Evolutionary conservation across 2,329 filamentous ascomycete species (phyloP), one percentile per base, ranked within the genome.

Genomic region (Epichloe aotearoae): DNA sequence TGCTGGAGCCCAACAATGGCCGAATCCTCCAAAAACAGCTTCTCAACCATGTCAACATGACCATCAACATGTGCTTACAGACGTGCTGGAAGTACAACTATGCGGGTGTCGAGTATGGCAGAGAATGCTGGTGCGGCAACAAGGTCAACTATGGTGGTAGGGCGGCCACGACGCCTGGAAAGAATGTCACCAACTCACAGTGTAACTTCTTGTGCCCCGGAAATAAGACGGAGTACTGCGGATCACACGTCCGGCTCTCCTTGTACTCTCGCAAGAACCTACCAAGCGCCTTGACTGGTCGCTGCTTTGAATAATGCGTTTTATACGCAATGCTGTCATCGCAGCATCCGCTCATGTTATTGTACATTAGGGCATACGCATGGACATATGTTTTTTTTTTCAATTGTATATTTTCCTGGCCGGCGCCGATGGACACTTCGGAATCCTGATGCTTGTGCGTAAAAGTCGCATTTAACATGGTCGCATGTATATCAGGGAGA

Each of bases 61-160:
- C 64, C 0, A 56, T 68, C 12, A 58, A 64, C 10, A 51, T 53
- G 0, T 69, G 67, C 47, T 52, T 68, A 1, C 57, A 63, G 45
- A 58, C 58, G 1, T 70, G 67, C 46, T 59, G 56, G 38, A 54
- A 61, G 19, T 69, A 64, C 50, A 60, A 59, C 6, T 69, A 60
- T 23, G 66, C 62, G 1, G 67, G 67, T 10, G 59, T 69, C 4
- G 65, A 70, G 47, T 69, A 69, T 34, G 65, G 64, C 6, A 59
- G 58, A 2, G 67, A 70, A 20, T 70, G 67, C 26, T 69, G 64
- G 61, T 70, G 67, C 41, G 65, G 65, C 5, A 61, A 67, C 46
- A 44, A 49, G 1, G 50, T 69, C 10, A 59, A 61, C 23, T 57
- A 63, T 26, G 56, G 56, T 5, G 65, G 63, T 0, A 58, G 52